Percentiles rank a stretch among this genome's conserved stretches.
phyloP scores from a whole-genome alignment of 2,329 filamentous ascomycete genomes.

The Colletotrichum sp. region DNA sequence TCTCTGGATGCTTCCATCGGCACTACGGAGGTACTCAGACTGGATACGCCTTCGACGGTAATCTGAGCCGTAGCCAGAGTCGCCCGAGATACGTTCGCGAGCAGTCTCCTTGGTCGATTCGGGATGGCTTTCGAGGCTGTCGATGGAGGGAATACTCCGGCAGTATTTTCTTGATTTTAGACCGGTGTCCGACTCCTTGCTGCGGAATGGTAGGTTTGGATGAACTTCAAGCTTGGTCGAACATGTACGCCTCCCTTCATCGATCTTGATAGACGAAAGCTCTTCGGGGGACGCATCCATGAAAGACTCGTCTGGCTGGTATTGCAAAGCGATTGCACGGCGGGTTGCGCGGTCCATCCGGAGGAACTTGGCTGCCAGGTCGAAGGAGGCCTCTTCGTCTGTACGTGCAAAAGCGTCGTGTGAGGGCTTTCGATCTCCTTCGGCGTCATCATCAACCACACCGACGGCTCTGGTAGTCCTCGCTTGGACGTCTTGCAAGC shows the following conservation, averaged over 20 bases:
- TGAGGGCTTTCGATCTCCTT: background rate
- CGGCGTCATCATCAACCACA: background rate
- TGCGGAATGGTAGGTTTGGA: background rate
- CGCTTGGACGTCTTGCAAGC: background rate
- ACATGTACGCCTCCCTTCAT: background rate
- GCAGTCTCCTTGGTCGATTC: background rate
- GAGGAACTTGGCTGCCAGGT: conserved; percentile 1
- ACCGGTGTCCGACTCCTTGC: background rate
- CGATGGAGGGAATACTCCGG: background rate
- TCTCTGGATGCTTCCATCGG: background rate
- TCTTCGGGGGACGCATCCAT: background rate
- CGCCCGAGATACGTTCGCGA: background rate
- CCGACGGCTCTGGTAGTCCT: background rate
- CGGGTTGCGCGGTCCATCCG: background rate
- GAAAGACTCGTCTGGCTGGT: background rate
- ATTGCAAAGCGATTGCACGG: background rate
- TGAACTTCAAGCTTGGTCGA: background rate
- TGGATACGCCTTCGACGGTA: background rate
- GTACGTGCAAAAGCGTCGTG: background rate
- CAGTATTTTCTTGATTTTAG: background rate
- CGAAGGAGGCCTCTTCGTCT: background rate
- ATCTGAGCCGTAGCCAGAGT: conserved; percentile 10
- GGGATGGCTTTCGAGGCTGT: background rate
- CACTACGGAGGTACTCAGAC: background rate
- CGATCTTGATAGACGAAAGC: background rate